Evolutionary conservation across 2,329 filamentous ascomycete species (phyloP).

Genomic region (Mariannaea sp.): DNA sequence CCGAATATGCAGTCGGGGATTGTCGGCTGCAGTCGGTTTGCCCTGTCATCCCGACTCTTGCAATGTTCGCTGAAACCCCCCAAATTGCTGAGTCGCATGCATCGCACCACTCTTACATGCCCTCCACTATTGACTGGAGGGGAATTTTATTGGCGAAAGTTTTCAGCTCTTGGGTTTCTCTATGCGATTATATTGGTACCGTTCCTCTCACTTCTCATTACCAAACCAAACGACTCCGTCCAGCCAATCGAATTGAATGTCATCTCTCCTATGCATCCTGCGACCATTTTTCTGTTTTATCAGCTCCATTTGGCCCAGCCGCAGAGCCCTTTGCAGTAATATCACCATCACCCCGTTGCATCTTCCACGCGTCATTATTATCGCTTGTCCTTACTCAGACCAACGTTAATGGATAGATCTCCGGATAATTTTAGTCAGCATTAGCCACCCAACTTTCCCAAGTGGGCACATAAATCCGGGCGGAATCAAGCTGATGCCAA

Average conservation of each 20-base stretch:
- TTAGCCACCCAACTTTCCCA: conserved; percentile 6
- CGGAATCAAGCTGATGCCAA: conserved; percentile 2
- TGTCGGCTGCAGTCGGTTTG: neutral
- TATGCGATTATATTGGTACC: too few species aligned
- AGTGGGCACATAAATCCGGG: neutral
- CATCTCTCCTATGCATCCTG: too few species aligned
- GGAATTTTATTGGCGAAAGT: too few species aligned
- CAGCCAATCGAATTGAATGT: too few species aligned
- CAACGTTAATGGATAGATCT: conserved; percentile 8
- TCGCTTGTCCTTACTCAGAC: conserved; percentile 1
- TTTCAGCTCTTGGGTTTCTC: too few species aligned
- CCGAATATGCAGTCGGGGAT: too few species aligned
- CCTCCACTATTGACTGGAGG: neutral
- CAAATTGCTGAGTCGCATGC: neutral
- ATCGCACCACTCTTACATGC: conserved; percentile 7
- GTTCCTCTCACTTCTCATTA: too few species aligned
- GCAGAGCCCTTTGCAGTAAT: neutral
- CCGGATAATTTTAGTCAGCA: conserved; percentile 15
- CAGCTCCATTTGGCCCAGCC: too few species aligned
- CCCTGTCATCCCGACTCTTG: neutral
- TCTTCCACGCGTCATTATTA: conserved; percentile 16
- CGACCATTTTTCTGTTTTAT: too few species aligned
- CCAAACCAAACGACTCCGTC: too few species aligned
- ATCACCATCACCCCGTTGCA: conserved; percentile 5
- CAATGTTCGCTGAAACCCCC: neutral